These are phyloP conservation scores for Neopestalotiopsis sp. DNA, from an alignment of 2,329 filamentous ascomycete species.

Conservation along the genomic window DNA sequence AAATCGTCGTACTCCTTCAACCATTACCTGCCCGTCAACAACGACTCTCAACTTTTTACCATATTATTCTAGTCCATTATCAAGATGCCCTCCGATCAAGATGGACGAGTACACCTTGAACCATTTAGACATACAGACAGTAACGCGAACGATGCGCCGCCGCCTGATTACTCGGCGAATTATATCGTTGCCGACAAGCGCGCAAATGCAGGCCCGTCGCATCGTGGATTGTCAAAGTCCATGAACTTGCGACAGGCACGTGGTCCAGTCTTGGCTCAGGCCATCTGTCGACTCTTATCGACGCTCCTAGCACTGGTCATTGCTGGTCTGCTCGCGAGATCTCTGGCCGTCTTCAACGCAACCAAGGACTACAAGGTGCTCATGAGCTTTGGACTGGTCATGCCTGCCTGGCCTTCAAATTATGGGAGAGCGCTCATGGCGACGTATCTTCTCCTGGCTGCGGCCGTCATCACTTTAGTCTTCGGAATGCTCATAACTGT, in stretches of 20 bases:
- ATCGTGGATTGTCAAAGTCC: background rate
- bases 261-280: background rate
- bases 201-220: background rate
- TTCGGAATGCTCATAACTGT: background rate
- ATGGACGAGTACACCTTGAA: background rate
- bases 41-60: too few relatives aligned
- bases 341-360: background rate
- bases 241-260: background rate
- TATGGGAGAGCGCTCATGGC: background rate
- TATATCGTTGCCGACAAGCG: too few relatives aligned
- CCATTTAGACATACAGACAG: background rate
- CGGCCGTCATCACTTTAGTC: background rate
- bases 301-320: background rate
- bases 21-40: too few relatives aligned
- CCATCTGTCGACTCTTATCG: background rate
- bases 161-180: background rate
- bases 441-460: background rate
- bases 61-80: too few relatives aligned
- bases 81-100: background rate
- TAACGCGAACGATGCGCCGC: background rate
- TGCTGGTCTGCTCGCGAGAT: background rate
- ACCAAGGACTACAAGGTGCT: background rate
- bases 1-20: too few relatives aligned
- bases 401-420: background rate
- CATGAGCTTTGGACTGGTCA: conserved; percentile 1